A percentile compares a stretch with the other conserved stretches of the same genome.
phyloP scores from a whole-genome alignment of 345 rosid species.

The Gossypium mustelinum region DNA sequence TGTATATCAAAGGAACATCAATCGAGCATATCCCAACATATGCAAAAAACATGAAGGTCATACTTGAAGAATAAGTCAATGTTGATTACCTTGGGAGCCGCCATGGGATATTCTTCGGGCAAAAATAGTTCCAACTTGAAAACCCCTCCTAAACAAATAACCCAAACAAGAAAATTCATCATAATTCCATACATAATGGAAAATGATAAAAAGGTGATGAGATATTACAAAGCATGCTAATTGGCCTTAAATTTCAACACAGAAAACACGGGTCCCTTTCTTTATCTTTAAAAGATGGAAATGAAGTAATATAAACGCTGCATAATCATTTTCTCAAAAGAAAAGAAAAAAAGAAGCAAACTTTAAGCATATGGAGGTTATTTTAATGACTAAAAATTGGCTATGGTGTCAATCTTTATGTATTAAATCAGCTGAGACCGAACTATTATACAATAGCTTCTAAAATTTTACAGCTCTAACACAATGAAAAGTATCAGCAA shows the following conservation, averaged over 20 bases:
- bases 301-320: not conserved
- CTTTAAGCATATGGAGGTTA: not conserved
- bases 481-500: not conserved
- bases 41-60: no score
- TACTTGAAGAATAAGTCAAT: not conserved
- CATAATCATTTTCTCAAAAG: not conserved
- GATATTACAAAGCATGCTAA: not conserved
- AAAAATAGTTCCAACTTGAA: constrained; percentile 97
- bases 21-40: not conserved
- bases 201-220: not conserved
- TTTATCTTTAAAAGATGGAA: not conserved
- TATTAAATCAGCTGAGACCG: not conserved
- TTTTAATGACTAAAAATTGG: not conserved
- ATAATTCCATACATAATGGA: not conserved
- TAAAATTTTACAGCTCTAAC: not conserved
- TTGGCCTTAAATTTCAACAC: not conserved
- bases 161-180: constrained; percentile 18
- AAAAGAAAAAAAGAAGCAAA: no score
- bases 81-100: constrained; percentile 87
- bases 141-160: constrained; percentile 69
- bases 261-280: not conserved
- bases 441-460: not conserved
- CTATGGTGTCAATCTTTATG: not conserved
- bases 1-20: not conserved
- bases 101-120: constrained; percentile 99